Base-by-base conservation (phyloP, 495 filamentous ascomycete genomes). In the Penicillium macrosclerotiorum region DNA sequence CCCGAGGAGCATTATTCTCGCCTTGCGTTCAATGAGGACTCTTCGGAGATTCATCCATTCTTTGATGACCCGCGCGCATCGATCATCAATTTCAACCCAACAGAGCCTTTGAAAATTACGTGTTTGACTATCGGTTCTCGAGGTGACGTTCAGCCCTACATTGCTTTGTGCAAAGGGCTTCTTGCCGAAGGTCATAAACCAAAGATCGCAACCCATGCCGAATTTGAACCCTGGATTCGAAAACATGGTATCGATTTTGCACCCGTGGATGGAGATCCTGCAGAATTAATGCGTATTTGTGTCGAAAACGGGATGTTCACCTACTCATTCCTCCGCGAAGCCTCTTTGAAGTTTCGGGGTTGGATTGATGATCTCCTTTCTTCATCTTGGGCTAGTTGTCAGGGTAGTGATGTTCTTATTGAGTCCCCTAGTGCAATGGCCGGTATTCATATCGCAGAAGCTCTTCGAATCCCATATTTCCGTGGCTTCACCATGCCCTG, bases 281-380 rank as follows among this genome's bases (percentile, higher is more conserved):
- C 85, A 34, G 90, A 97, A 63, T 75, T 98, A 17, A 96, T 98
- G 90, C 77, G 85, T 9, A 84, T 97, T 17, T 98, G 93, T 60
- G 90, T 97, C 9, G 89, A 97, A 55, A 88, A 97, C 62, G 93
- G 93, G 49, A 96, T 96, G 78, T 98, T 98, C 62, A 97, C 93
- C 1, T 89, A 84, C 42, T 85, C 85, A 3, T 98, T 98, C 68
- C 70, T 98, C 26, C 84, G 74, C 54, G 89, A 95, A 63, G 92
- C 90, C 18, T 89, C 87, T 30, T 67, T 78, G 5, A 95, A 92
- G 65, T 95, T 97, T 57, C 85, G 94, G 51, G 86, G 86, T 14
- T 98, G 91, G 91, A 82, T 98, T 45, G 92, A 98, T 54, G 84
- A 86, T 20, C 76, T 98, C 7, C 79, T 96, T 16, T 77, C 73